Percentiles rank a stretch among this genome's conserved stretches.
Conservation (phyloP, 306 rosid genomes). For the Fragaria iinumae region DNA sequence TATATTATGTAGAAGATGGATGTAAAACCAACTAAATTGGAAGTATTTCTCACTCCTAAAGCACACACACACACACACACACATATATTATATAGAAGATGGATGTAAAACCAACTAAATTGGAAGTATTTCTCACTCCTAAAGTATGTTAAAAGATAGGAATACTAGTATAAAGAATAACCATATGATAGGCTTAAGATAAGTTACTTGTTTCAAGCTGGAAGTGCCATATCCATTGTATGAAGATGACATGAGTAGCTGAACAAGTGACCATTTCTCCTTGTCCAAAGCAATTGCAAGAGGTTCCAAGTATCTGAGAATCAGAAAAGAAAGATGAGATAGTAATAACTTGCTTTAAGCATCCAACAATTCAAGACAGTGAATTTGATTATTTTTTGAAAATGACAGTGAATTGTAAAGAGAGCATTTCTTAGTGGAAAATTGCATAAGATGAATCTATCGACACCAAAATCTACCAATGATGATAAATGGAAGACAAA, state of each 20-base stretch:
- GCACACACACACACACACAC: no score
- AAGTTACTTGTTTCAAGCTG: slow-evolving; percentile 85
- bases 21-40: no score
- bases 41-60: no score
- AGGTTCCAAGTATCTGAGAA: slow-evolving; percentile 85
- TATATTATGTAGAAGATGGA: no score
- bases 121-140: not conserved
- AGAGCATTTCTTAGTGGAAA: not conserved
- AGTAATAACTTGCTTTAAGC: not conserved
- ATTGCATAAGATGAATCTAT: slow-evolving; percentile 15
- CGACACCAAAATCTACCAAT: slow-evolving; percentile 9
- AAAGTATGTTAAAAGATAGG: not conserved
- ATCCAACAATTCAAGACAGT: not conserved
- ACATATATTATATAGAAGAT: not conserved
- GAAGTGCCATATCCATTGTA: slow-evolving; percentile 93
- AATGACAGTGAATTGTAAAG: not conserved
- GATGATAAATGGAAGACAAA: slow-evolving; percentile 6
- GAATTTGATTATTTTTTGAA: not conserved
- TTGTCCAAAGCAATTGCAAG: slow-evolving; percentile 91
- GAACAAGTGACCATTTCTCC: slow-evolving; percentile 97
- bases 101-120: not conserved
- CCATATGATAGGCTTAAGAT: not conserved
- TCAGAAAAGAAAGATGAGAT: slow-evolving; percentile 26
- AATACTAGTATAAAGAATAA: not conserved
- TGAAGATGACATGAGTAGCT: slow-evolving; percentile 90